phyloP scores from a whole-genome alignment of 331 rosid species.

The Dryas integrifolia region DNA sequence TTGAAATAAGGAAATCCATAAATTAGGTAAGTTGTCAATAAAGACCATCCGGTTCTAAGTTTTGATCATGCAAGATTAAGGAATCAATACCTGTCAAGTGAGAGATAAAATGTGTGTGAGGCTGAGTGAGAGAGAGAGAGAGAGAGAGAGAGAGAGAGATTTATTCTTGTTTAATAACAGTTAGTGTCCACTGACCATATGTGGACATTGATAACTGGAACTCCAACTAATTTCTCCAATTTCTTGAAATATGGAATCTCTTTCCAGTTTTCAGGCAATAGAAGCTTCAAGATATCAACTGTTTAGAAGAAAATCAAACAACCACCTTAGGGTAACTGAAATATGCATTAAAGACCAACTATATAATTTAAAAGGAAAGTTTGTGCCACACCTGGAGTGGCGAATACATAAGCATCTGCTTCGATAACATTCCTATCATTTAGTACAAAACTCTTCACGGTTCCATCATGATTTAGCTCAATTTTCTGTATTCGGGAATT shows the following conservation, averaged over 20 bases:
- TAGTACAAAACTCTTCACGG: conserved; percentile 70
- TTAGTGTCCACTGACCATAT: conserved; percentile 67
- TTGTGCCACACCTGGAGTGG: conserved; percentile 69
- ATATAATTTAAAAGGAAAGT: conserved; percentile 4
- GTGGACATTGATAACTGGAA: conserved; percentile 91
- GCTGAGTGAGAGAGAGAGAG: background rate
- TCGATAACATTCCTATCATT: conserved; percentile 64
- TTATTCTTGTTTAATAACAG: conserved; percentile 2
- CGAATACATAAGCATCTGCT: conserved; percentile 87
- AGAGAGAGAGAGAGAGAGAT: background rate
- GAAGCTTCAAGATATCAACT: conserved; percentile 93
- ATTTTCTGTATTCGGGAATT: conserved; percentile 78
- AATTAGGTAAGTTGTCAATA: background rate
- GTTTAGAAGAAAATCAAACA: conserved; percentile 27
- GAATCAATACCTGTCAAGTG: conserved; percentile 9
- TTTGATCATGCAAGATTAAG: background rate
- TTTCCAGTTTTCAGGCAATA: conserved; percentile 83
- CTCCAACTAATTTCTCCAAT: conserved; percentile 88
- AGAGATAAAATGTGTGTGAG: background rate
- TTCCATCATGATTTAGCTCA: conserved; percentile 77
- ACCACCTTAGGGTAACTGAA: conserved; percentile 22
- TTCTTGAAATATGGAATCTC: conserved; percentile 86
- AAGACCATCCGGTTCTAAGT: background rate
- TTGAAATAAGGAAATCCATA: background rate
- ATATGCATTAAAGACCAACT: conserved; percentile 12